phyloP scores from a whole-genome alignment of 2,329 filamentous ascomycete species.

The Scedosporium apiospermum region DNA sequence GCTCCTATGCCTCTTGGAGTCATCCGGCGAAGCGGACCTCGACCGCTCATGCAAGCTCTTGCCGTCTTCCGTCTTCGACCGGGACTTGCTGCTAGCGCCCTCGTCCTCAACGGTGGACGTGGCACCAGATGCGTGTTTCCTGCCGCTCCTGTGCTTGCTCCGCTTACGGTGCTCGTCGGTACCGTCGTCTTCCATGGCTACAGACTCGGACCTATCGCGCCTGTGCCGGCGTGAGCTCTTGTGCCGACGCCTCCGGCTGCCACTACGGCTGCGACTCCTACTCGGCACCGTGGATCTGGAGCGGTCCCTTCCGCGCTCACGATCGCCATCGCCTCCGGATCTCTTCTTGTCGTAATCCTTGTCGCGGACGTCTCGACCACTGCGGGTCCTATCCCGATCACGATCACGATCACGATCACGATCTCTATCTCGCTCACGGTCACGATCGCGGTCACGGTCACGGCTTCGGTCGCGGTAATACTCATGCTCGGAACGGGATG shows the following conservation, averaged over 20 bases:
- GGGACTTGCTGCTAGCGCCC: conserved; percentile 19
- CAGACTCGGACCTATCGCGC: conserved; percentile 44
- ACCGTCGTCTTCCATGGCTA: conserved; percentile 34
- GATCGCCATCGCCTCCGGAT: conserved; percentile 1
- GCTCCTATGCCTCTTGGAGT: conserved; percentile 45
- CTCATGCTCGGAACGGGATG: conserved; percentile 15
- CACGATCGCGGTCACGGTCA: conserved; percentile 17
- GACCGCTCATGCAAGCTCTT: conserved; percentile 42
- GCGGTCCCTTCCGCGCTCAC: conserved; percentile 2
- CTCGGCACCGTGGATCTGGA: not conserved
- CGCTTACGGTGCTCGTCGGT: conserved; percentile 37
- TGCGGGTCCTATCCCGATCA: conserved; percentile 3
- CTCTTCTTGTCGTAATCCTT: not conserved
- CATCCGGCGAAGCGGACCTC: conserved; percentile 55
- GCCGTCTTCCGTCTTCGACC: conserved; percentile 24
- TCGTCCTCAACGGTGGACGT: conserved; percentile 27
- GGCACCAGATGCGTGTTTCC: conserved; percentile 27
- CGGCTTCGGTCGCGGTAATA: conserved; percentile 6
- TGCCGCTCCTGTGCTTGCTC: conserved; percentile 37
- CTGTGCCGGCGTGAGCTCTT: conserved; percentile 40
- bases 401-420: conserved; percentile 13
- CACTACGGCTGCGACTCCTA: conserved; percentile 15
- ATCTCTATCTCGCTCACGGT: conserved; percentile 13
- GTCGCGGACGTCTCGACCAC: conserved; percentile 6
- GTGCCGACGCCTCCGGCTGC: conserved; percentile 32